Evolutionary conservation across 2,329 filamentous ascomycete genomes (phyloP).

Genomic region (Fusarium clavum): DNA sequence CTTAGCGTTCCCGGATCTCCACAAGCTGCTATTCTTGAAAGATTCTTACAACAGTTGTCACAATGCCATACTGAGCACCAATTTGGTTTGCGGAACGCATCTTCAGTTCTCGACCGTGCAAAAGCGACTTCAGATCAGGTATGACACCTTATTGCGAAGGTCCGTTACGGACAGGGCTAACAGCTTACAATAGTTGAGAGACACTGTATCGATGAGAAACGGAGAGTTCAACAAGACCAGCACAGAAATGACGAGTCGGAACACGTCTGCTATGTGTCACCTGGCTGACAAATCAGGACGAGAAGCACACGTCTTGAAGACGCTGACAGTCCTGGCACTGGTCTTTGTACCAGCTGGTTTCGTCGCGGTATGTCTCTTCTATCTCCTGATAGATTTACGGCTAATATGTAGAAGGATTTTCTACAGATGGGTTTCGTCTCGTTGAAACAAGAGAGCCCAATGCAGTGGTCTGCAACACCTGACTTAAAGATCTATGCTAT

Average conservation of each 20-base stretch:
- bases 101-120: not conserved
- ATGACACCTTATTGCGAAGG: too few species aligned
- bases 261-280: not conserved
- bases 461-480: not conserved
- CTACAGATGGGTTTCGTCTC: too few species aligned
- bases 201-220: not conserved
- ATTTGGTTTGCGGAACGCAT: not conserved
- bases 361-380: not conserved
- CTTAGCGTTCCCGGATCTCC: too few species aligned
- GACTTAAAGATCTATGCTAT: not conserved
- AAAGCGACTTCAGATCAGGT: not conserved
- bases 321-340: not conserved
- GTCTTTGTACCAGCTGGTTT: not conserved
- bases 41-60: not conserved
- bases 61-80: not conserved
- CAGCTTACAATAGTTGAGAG: not conserved
- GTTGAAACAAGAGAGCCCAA: too few species aligned
- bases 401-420: not conserved
- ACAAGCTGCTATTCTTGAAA: too few species aligned
- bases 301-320: not conserved
- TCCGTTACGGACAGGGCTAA: too few species aligned
- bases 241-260: not conserved
- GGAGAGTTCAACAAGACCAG: not conserved
- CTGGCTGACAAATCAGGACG: not conserved
- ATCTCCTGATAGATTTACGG: accelerated